Conservation (phyloP, 306 rosid genomes). For the Myrica gale region DNA sequence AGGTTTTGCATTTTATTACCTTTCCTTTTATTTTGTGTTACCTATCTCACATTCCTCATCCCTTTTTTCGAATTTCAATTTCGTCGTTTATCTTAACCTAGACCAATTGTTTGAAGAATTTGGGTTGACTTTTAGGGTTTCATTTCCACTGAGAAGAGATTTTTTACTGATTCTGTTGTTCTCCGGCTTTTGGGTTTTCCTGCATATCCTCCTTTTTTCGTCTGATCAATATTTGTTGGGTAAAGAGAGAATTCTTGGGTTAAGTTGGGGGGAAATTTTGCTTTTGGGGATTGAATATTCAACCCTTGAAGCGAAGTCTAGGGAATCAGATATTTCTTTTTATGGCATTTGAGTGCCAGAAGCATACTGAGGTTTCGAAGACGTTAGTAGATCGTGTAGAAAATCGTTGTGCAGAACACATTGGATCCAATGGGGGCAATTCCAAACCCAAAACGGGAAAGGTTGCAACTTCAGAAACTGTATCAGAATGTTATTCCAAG, state of each 20-base stretch:
- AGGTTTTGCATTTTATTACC: neutral
- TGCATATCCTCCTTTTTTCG: neutral
- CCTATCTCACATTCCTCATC: conserved; percentile 12
- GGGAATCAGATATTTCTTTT: conserved; percentile 38
- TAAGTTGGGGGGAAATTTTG: neutral
- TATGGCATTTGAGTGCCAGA: conserved; percentile 92
- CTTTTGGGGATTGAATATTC: conserved; percentile 41
- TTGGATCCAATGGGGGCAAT: conserved; percentile 34
- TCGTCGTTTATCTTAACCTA: too few species aligned
- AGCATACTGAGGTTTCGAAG: conserved; percentile 49
- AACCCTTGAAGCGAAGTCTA: conserved; percentile 31
- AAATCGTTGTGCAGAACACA: conserved; percentile 37
- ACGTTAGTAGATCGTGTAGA: conserved; percentile 34
- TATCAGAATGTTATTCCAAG: conserved; percentile 32
- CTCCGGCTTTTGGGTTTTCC: neutral
- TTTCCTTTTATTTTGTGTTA: neutral
- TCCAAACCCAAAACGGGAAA: conserved; percentile 28
- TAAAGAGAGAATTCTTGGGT: neutral
- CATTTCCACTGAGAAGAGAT: neutral
- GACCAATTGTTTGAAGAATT: neutral
- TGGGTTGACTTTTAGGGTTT: conserved; percentile 29
- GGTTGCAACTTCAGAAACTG: conserved; percentile 30
- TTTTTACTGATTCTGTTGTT: conserved; percentile 20
- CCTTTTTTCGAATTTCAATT: neutral
- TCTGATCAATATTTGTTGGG: neutral